A percentile compares a stretch with the other conserved stretches of the same genome.
Conservation (phyloP, 1,139 yeast genomes). For the Kodamaea alishanica region DNA sequence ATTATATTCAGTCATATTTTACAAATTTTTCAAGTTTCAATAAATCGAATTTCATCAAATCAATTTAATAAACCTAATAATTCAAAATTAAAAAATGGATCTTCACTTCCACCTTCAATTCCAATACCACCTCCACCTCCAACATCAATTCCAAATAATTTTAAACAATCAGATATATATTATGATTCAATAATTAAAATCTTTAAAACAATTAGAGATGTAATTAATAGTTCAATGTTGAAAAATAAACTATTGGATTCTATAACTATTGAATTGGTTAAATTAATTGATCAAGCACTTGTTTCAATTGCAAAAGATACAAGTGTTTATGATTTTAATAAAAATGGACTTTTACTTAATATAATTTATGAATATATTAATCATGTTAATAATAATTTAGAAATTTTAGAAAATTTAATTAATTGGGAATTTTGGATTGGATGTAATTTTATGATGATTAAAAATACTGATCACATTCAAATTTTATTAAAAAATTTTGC, state of each 20-base stretch:
- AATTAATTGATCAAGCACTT: constrained; percentile 32
- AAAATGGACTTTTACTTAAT: constrained; percentile 44
- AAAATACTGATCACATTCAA: constrained; percentile 57
- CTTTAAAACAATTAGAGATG: constrained; percentile 46
- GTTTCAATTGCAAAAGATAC: constrained; percentile 38
- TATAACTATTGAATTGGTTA: constrained; percentile 12
- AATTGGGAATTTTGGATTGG: constrained; percentile 80
- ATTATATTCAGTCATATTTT: constrained; percentile 36
- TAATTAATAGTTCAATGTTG: constrained; percentile 25
- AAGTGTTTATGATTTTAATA: constrained; percentile 43
- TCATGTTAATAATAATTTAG: constrained; percentile 27
- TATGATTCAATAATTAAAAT: constrained; percentile 39
- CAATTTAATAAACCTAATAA: constrained; percentile 3
- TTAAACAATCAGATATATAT: constrained; percentile 31
- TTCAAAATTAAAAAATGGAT: not conserved
- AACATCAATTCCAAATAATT: constrained; percentile 9
- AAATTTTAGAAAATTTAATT: constrained; percentile 20
- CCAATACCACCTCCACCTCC: constrained; percentile 17
- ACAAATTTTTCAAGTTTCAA: constrained; percentile 36
- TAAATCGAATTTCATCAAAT: constrained; percentile 27
- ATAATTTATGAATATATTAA: constrained; percentile 45
- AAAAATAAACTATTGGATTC: constrained; percentile 6
- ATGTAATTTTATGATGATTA: constrained; percentile 55
- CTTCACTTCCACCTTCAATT: constrained; percentile 6
- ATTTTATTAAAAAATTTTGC: constrained; percentile 61